Evolutionary conservation across 495 filamentous ascomycete genomes (phyloP).

Genomic region (Penicillium pulvis): DNA sequence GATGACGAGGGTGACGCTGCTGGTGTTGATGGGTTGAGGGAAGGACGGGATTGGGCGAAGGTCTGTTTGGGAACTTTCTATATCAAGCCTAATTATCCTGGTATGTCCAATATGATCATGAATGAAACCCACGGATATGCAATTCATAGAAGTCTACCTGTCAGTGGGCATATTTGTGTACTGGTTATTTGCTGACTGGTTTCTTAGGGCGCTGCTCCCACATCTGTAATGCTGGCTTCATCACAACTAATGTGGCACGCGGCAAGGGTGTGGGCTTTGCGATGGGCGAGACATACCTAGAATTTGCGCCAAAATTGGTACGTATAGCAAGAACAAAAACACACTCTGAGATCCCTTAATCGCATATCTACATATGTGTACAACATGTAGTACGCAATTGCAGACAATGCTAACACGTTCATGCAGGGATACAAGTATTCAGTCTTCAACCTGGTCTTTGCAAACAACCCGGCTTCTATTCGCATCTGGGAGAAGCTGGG

Average conservation of each 20-base stretch:
- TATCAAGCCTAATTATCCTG: slow-evolving; percentile 97
- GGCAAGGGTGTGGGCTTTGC: slow-evolving; percentile 83
- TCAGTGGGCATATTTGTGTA: too few species aligned
- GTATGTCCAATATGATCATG: slow-evolving; percentile 50
- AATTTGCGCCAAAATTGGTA: slow-evolving; percentile 87
- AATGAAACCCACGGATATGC: too few species aligned
- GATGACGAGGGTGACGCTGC: slow-evolving; percentile 47
- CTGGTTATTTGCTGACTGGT: slow-evolving; percentile 4
- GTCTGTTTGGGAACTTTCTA: slow-evolving; percentile 94
- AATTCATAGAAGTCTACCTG: too few species aligned
- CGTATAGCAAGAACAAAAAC: slow-evolving; percentile 9
- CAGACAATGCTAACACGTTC: not conserved
- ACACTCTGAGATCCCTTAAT: not conserved
- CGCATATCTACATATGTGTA: not conserved
- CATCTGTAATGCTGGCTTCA: slow-evolving; percentile 91
- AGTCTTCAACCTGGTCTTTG: slow-evolving; percentile 98
- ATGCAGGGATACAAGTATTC: slow-evolving; percentile 85
- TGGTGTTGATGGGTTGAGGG: slow-evolving; percentile 26
- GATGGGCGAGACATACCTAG: slow-evolving; percentile 90
- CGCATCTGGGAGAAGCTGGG: slow-evolving; percentile 96
- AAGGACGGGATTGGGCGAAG: slow-evolving; percentile 73
- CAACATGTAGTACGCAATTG: not conserved
- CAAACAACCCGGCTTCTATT: slow-evolving; percentile 91
- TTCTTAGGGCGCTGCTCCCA: slow-evolving; percentile 59
- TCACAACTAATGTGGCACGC: slow-evolving; percentile 82